Evolutionary conservation across 1,139 yeast species (phyloP).

Genomic region (Suhomyces yuchorum): DNA sequence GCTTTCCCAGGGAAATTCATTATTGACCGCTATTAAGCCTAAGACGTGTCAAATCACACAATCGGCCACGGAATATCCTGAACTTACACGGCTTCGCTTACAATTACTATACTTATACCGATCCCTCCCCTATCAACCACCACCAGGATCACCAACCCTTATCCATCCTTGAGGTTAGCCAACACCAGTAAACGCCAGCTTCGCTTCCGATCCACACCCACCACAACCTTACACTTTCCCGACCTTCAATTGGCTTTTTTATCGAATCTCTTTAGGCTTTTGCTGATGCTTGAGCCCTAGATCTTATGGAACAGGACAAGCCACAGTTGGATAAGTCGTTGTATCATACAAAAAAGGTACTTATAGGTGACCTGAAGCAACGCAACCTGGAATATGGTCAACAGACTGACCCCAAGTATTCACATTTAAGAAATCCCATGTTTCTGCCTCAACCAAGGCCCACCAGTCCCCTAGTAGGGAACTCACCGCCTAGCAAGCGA

Average conservation of each 20-base stretch:
- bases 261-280: not conserved
- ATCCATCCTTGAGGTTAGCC: not conserved
- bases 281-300: conserved; percentile 8
- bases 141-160: not conserved
- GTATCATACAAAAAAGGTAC: conserved; percentile 11
- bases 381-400: not conserved
- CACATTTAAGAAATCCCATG: conserved; percentile 12
- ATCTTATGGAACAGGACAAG: conserved; percentile 18
- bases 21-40: not conserved
- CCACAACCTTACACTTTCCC: not conserved
- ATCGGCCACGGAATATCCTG: conserved; percentile 3
- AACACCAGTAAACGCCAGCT: not conserved
- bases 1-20: not conserved
- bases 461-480: conserved; percentile 16
- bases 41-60: conserved; percentile 10
- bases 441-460: conserved; percentile 21
- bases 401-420: conserved; percentile 3
- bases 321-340: conserved; percentile 19
- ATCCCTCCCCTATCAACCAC: not conserved
- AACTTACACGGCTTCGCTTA: not conserved
- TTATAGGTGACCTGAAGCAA: conserved; percentile 7
- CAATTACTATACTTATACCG: conserved; percentile 1
- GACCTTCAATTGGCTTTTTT: not conserved
- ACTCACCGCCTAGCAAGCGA: conserved; percentile 15
- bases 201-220: not conserved